Percentiles rank a stretch among this genome's conserved stretches.
phyloP scores from a whole-genome alignment of 148 eudicot species.

The Tetragonia tetragonoides region DNA sequence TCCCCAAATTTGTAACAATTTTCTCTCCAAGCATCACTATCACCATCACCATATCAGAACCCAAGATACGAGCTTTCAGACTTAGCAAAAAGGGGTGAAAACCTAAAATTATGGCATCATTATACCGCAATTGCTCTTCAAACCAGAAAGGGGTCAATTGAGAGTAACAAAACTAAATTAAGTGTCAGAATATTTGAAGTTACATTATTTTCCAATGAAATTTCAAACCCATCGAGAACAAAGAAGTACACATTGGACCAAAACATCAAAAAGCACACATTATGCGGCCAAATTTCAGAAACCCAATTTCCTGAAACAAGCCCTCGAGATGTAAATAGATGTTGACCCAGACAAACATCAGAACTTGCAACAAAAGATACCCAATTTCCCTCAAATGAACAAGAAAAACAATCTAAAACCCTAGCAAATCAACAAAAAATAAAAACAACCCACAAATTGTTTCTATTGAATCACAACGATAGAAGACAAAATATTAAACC shows the following conservation, averaged over 20 bases:
- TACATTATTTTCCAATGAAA: slow-evolving; percentile 7
- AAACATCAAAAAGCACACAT: slow-evolving; percentile 2
- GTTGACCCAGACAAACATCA: neutral
- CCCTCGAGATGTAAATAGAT: slow-evolving; percentile 9
- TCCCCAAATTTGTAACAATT: neutral
- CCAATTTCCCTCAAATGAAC: slow-evolving; percentile 5
- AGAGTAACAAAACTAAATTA: neutral
- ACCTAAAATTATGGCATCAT: neutral
- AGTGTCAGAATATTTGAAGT: slow-evolving; percentile 1
- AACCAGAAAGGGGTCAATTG: neutral
- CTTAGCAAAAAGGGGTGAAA: neutral
- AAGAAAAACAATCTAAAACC: slow-evolving; percentile 10
- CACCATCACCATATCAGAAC: neutral
- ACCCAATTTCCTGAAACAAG: slow-evolving; percentile 5
- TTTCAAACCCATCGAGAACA: neutral
- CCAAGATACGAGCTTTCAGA: neutral
- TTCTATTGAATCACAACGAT: slow-evolving; percentile 9
- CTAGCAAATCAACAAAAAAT: slow-evolving; percentile 11
- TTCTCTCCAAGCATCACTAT: neutral
- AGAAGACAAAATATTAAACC: neutral
- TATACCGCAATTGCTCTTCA: neutral
- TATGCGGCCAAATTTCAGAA: neutral
- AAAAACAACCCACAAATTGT: slow-evolving; percentile 2
- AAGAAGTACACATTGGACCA: neutral
- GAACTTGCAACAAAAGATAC: neutral